A percentile compares a stretch with the other conserved stretches of the same genome.
These are phyloP conservation scores for Pogostemon cablin DNA, from an alignment of 257 asterid species.

Conservation along the genomic window DNA sequence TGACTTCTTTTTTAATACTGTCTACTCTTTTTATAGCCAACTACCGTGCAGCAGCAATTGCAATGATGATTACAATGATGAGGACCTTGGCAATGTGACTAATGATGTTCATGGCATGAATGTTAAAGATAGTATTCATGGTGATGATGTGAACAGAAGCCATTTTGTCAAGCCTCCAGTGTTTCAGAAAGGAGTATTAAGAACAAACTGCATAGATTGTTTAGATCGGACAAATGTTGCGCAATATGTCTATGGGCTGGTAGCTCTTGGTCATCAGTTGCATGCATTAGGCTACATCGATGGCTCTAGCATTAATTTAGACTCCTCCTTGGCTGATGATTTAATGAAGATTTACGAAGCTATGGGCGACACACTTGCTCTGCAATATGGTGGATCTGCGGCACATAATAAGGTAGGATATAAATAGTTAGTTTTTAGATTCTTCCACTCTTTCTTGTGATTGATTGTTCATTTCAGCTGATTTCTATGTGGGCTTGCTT, in stretches of 20 bases:
- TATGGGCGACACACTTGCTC: slow-evolving; percentile 96
- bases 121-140: slow-evolving; percentile 28
- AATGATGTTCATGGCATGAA: slow-evolving; percentile 26
- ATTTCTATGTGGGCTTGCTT: slow-evolving; percentile 18
- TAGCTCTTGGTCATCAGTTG: slow-evolving; percentile 83
- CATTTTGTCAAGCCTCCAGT: slow-evolving; percentile 44
- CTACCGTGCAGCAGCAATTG: slow-evolving; percentile 44
- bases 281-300: slow-evolving; percentile 67
- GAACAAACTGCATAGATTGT: slow-evolving; percentile 98
- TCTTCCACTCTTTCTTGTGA: slow-evolving; percentile 26
- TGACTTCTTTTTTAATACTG: slow-evolving; percentile 2
- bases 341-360: slow-evolving; percentile 86
- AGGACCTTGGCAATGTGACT: slow-evolving; percentile 35
- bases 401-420: slow-evolving; percentile 90
- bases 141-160: slow-evolving; percentile 33
- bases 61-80: slow-evolving; percentile 41
- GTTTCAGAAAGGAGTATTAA: slow-evolving; percentile 82
- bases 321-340: slow-evolving; percentile 69
- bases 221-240: slow-evolving; percentile 97
- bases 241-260: slow-evolving; percentile 89
- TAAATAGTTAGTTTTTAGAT: not conserved
- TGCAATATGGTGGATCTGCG: slow-evolving; percentile 96
- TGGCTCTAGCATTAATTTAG: slow-evolving; percentile 51
- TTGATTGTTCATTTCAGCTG: slow-evolving; percentile 23
- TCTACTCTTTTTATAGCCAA: slow-evolving; percentile 38